Evolutionary conservation across 2,329 filamentous ascomycete genomes (phyloP), one percentile per base, ranked within the genome.

Genomic region (Rhynchosporium agropyri): DNA sequence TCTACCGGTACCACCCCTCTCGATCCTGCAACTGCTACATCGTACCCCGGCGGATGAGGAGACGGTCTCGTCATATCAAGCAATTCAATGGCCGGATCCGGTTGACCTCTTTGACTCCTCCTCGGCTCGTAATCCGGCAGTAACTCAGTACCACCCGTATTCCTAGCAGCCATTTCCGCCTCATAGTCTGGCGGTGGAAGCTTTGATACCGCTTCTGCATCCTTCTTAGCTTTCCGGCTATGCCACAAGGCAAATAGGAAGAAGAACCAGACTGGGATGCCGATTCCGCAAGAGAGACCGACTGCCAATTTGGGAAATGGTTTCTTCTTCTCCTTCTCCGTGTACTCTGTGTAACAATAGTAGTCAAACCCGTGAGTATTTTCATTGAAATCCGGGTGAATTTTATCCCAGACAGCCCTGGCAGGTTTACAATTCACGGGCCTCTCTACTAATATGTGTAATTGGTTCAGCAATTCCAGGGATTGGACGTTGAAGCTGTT

Each of bases 11-110:
- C 50, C 5, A 12, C 8, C n/a, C 13, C n/a, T 13, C 20, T 29
- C 2, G 31, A 31, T 38, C 36, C 36, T 13, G 33, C 51, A 10
- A 38, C 33, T 4, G 51, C 51, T 13, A n/a, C 20, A 4, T 54
- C 36, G 8, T 54, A 54, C 13, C 20, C 51, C 3, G 51, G 51
- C 15, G 51, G 51, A 54, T 42, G 51, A 7, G 33, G 51, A 28
- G 51, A 42, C 9, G 51, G 51, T 7, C 51, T 54, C 33, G 36
- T 15, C 51, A 54, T 54, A 42, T 54, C 51, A 15, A 54, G n/a
- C 26, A 54, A 38, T 29, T 54, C 51, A 40, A 54, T 54, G 9
- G 28, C 36, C 20, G 51, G 40, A 9, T 20, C 36, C 10, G 51
- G 20, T 3, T 54, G 51, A 29, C 8, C 40, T 42, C 51, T 33